Evolutionary conservation across 2,329 filamentous ascomycete genomes (phyloP), one percentile per base, ranked within the genome.

Genomic region (Trichoderma sp.): DNA sequence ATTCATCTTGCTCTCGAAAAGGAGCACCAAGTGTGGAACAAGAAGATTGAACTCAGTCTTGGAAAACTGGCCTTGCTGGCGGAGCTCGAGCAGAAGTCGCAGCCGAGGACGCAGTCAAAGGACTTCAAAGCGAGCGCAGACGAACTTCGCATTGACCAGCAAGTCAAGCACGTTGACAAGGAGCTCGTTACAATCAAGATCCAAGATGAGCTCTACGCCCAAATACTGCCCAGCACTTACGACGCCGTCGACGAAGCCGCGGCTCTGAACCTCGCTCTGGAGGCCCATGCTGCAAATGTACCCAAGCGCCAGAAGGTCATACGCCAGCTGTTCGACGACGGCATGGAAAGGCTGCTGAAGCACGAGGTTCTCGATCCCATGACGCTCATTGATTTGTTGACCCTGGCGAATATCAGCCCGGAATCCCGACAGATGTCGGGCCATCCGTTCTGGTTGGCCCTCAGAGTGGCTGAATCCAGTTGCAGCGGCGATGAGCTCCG

Each of bases 31-130:
- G 79, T 95, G 4, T 98, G 94, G 94, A 92, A 88, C 78, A 96
- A 96, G 80, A 95, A 96, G 76, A 91, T 97, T 41, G 90, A 98
- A 77, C 81, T 98, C 28, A 96, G 92, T 66, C 82, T 99, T 45
- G 90, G 91, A 43, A 98, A 97, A 77, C 83, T 99, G 54, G 86
- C 89, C 17, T 82, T 88, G 62, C 78, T 97, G 69, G 91, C 91
- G 17, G 85, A 88, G 45, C 81, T 79, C 7, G 76, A 79, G 60
- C 73, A 71, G 65, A 71, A 70, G 41, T 56, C 63, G 5, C 47
- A 66, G 44, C 24, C 34, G 10, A 71, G 70, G 41, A 54, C 63
- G 5, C 47, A 66, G 44, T 26, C 34, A 10, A 57, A 57, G 57
- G 72, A 78, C 61, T 75, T 81, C 64, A 78, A 82, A 68, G 72